A percentile compares a stretch with the other conserved stretches of the same genome.
Conservation (phyloP, 768 basidiomycete species). For the Paxillus involutus region DNA sequence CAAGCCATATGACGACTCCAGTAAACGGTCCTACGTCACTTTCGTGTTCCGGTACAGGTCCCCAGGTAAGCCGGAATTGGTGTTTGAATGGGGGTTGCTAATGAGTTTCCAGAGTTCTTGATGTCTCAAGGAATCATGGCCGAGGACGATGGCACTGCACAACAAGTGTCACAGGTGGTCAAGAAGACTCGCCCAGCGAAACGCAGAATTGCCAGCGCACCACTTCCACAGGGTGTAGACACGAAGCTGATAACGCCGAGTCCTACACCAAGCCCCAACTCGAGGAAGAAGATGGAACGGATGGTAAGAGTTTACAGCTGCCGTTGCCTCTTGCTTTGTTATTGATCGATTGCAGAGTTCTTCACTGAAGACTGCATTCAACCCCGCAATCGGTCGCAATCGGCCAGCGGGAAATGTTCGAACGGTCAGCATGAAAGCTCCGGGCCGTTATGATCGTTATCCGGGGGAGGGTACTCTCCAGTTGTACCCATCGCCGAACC, state of each 20-base stretch:
- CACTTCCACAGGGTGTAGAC: slow-evolving; percentile 13
- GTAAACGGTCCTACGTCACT: slow-evolving; percentile 51
- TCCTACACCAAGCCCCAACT: slow-evolving; percentile 8
- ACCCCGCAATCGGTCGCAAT: slow-evolving; percentile 1
- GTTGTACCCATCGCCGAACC: slow-evolving; percentile 3
- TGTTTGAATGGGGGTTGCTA: not conserved
- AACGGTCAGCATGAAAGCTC: slow-evolving; percentile 10
- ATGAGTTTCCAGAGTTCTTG: slow-evolving; percentile 42
- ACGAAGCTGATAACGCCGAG: slow-evolving; percentile 9
- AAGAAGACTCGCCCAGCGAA: slow-evolving; percentile 20
- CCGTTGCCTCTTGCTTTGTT: not conserved
- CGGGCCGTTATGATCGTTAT: not conserved
- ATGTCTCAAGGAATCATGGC: slow-evolving; percentile 51
- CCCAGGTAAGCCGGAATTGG: slow-evolving; percentile 37
- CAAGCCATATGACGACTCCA: slow-evolving; percentile 42
- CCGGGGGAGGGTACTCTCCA: slow-evolving; percentile 19
- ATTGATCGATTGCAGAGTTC: slow-evolving; percentile 5
- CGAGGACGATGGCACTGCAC: slow-evolving; percentile 22
- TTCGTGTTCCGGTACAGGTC: slow-evolving; percentile 69
- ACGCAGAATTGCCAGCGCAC: slow-evolving; percentile 44
- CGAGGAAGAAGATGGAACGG: not conserved
- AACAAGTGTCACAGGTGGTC: slow-evolving; percentile 7
- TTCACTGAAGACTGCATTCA: slow-evolving; percentile 3
- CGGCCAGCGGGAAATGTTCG: not conserved
- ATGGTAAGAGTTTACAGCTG: slow-evolving; percentile 2